Percentiles rank a stretch among this genome's conserved stretches.
These are phyloP conservation scores for Suillus sp. DNA, from an alignment of 768 basidiomycete species.

Conservation along the genomic window DNA sequence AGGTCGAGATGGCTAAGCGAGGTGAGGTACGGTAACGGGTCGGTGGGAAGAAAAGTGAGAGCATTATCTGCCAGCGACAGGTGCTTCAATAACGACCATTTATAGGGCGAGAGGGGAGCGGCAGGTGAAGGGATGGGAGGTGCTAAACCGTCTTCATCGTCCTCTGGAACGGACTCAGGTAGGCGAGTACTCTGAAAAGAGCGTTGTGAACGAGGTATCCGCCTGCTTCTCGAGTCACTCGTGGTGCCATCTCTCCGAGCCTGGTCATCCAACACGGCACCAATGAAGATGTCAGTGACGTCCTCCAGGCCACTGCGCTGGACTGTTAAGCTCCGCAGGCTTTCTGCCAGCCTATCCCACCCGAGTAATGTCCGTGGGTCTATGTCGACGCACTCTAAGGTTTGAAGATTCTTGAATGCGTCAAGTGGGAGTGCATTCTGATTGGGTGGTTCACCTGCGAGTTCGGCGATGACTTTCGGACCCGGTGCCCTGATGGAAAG, in stretches of 20 bases:
- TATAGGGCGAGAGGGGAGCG: slow-evolving; percentile 52
- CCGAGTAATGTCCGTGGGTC: slow-evolving; percentile 83
- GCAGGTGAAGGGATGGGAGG: slow-evolving; percentile 27
- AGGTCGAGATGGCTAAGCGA: slow-evolving; percentile 84
- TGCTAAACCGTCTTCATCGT: slow-evolving; percentile 36
- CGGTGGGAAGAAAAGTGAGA: slow-evolving; percentile 76
- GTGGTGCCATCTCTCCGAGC: slow-evolving; percentile 59
- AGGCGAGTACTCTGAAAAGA: slow-evolving; percentile 53
- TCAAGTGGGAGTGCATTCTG: slow-evolving; percentile 80
- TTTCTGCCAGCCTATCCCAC: slow-evolving; percentile 77
- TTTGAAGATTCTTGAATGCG: slow-evolving; percentile 82
- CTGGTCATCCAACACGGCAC: slow-evolving; percentile 75
- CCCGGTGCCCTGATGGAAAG: slow-evolving; percentile 67
- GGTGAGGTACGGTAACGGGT: slow-evolving; percentile 64
- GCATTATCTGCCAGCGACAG: slow-evolving; percentile 80
- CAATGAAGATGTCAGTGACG: slow-evolving; percentile 73
- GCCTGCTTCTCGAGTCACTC: slow-evolving; percentile 47
- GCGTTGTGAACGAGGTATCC: slow-evolving; percentile 45
- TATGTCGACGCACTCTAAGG: slow-evolving; percentile 72
- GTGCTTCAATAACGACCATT: slow-evolving; percentile 77
- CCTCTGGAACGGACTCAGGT: slow-evolving; percentile 61
- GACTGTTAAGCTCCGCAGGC: slow-evolving; percentile 72
- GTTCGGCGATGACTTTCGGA: slow-evolving; percentile 65
- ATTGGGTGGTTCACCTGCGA: slow-evolving; percentile 66
- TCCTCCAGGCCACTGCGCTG: slow-evolving; percentile 83